Evolutionary conservation across 371 early-diverging fungal species (phyloP), one percentile per base, ranked within the genome.

Genomic region (Mortierella sp.): DNA sequence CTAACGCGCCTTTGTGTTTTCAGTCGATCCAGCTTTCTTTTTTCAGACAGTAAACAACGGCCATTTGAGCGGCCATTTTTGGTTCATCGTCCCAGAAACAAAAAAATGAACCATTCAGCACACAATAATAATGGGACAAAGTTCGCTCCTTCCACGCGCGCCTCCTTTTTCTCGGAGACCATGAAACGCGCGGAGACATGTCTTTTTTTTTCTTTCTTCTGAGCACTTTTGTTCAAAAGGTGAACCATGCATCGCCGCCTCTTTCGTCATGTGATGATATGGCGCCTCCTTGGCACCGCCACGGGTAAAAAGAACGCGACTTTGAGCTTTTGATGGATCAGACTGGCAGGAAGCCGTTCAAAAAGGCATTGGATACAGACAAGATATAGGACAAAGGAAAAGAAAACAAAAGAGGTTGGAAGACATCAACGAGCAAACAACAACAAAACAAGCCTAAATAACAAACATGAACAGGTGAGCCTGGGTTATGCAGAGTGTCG

Each of bases 111-210:
- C 24, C 31, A 59, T 24, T 24, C 5, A 59, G 26, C 31, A 28
- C 5, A 1, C 59, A 28, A 14, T 31, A 8, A 16, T n/a, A 28
- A 57, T n/a, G 4, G 28, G 16, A 59, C 31, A 16, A 31, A 31
- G 48, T 28, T 5, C 6, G 2, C 59, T 57, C 59, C 31, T 46
- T 28, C 31, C 31, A 26, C 31, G 31, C 59, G 14, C 31, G n/a
- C 34, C 59, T 59, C 59, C 59, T 59, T 31, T 16, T 59, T 31
- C 59, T 59, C 59, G 31, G 59, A 59, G 59, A 59, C 59, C 59
- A 59, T 59, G 59, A 59, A 59, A 59, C 59, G 59, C 59, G 59
- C 59, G 59, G 59, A 59, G 59, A n/a, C 34, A 14, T n/a, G 9
- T n/a, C 8, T 54, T 6, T 55, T 26, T 57, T 13, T 16, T 59